Evolutionary conservation across 2,329 filamentous ascomycete species (phyloP), one percentile per base, ranked within the genome.

Genomic region (Emmonsia crescens): DNA sequence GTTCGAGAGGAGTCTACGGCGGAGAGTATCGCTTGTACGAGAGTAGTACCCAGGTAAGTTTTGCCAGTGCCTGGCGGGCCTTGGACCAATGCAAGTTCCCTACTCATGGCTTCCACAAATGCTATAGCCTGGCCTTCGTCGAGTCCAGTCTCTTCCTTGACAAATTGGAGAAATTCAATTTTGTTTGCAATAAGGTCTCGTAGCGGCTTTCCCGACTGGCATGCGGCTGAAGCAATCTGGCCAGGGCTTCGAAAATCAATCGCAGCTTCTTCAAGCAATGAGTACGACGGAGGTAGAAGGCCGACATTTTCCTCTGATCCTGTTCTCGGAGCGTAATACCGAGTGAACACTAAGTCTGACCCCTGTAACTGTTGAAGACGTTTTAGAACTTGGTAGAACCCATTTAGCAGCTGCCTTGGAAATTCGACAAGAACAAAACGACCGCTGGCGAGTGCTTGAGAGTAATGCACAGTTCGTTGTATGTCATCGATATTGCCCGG

Each of bases 1-100:
- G 67, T 70, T 27, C 63, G 54, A 5, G 19, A 31, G 27, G 57
- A 56, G 6, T 42, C 33, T n/a, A 66, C 63, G 2, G 69, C 69
- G 1, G 62, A 65, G 5, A 73, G 61, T 38, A 73, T 63, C 4
- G 68, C 65, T 48, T 66, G 68, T 10, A 63, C 60, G 8, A 69
- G 55, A 16, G 66, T 59, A 27, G 67, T 64, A 9, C 67, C 68
- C 12, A 69, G 63, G 51, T 62, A 65, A 8, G 64, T 67, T 62
- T 70, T 70, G 0, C 70, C 70, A 1, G 69, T 71, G 9, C 70
- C 70, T 2, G 70, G 70, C 10, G 70, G 69, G 2, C 70, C 70
- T 64, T 72, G 70, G 31, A 67, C 67, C 24, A 72, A 66, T 4
- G 68, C 68, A 33, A 69, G 46, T 3, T 62, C 64, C 5, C 62